Base-by-base conservation (phyloP, 1,284 basidiomycete genomes). In the Apiotrichum akiyoshidainum region DNA sequence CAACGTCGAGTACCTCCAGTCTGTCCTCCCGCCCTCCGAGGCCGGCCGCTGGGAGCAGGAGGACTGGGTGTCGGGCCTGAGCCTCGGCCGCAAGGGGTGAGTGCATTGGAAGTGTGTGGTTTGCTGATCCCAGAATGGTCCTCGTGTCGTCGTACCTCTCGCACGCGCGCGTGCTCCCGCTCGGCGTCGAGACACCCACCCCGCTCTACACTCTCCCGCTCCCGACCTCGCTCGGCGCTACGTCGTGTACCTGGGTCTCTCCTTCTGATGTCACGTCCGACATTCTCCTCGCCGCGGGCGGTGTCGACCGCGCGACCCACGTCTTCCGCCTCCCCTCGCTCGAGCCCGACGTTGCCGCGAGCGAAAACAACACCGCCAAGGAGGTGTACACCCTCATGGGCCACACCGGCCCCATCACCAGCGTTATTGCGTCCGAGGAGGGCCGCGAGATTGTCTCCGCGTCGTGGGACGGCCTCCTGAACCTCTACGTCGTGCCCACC, bases 1-100 rank as follows among this genome's bases (percentile, higher is more conserved):
- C 40, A 88, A 94, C 70, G 85, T 99, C 54, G 93, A 98, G 78
- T 98, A 98, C 79, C 87, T 99, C 58, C 87, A 94, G 76, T 90
- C 87, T 33, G 85, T 96, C 1, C 81, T 98, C 73, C 94, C 95
- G 0, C 95, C 95, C 0, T 85, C 90, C 68, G 86, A 87, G 60
- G 83, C 92, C 72, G 84, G 87, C 0, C 83, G 87, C 37, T 83
- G 92, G 56, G 87, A 89, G 21, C 90, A 93, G 66, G 90, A 98
- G 65, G 94, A 97, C 67, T 99, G 94, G 95, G 87, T 96, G 0
- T 90, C 90, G 0, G 86, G 87, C 14, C 83, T 97, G 31, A 88
- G 87, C 45, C 86, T 88, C 57, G 79, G 81, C 60, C 70, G 87
- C 50, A 78, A 83, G 61, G 86, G 86, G 90, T 92, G 68, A 68